Conservation (phyloP, 257 asterid genomes). For the Petrea volubilis region DNA sequence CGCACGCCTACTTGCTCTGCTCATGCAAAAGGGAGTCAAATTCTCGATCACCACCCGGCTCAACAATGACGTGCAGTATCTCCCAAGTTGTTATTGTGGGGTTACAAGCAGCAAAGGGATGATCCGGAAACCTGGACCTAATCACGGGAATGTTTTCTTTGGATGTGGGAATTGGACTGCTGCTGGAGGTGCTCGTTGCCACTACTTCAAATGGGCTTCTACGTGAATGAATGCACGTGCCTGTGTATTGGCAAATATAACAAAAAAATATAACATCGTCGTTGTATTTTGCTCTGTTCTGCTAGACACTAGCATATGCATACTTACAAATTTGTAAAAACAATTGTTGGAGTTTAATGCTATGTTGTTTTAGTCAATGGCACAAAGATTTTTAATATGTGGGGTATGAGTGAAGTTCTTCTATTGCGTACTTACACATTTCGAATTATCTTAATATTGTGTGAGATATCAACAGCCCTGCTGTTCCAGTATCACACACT, state of each 20-base stretch:
- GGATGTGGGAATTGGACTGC: too few species aligned
- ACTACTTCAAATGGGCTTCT: conserved; percentile 67
- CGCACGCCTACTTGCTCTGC: conserved; percentile 56
- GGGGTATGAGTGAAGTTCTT: background rate
- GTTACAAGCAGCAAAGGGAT: conserved; percentile 65
- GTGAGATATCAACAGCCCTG: conserved; percentile 20
- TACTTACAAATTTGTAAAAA: conserved; percentile 4
- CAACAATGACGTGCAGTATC: too few species aligned
- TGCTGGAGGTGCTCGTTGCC: conserved; percentile 73
- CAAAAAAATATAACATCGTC: too few species aligned
- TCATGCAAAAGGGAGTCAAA: conserved; percentile 62
- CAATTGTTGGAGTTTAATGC: too few species aligned
- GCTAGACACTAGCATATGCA: too few species aligned
- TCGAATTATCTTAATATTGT: too few species aligned
- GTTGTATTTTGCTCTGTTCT: too few species aligned
- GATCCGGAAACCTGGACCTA: conserved; percentile 72
- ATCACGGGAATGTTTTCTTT: conserved; percentile 69
- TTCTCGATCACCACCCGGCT: conserved; percentile 73
- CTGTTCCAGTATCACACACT: too few species aligned
- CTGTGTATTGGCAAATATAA: too few species aligned
- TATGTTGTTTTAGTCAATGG: conserved; percentile 27
- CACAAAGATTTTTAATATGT: background rate
- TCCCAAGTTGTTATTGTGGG: conserved; percentile 64
- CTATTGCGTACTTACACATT: conserved; percentile 12
- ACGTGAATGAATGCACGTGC: conserved; percentile 34